Evolutionary conservation across 345 rosid species (phyloP), one percentile per base, ranked within the genome.

Genomic region (Aquilaria sinensis): DNA sequence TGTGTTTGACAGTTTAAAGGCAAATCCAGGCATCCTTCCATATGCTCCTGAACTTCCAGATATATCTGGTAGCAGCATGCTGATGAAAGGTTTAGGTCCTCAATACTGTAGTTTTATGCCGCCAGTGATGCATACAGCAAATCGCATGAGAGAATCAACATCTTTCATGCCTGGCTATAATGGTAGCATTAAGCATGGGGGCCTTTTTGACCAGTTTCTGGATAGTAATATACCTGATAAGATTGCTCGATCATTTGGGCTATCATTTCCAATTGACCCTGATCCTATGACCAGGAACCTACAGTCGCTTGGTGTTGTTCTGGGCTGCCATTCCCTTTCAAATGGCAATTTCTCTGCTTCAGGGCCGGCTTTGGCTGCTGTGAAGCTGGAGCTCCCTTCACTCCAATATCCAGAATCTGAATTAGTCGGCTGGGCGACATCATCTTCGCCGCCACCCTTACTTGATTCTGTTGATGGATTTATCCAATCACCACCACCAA

Each of bases 331-430:
- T 76, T 70, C 90, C 91, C 77, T 82, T 76, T 74, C 82, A 75
- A 82, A 85, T 85, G 94, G 94, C 86, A 72, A 78, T 74, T 79
- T 84, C 88, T 80, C 89, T 80, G 74, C 97, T 94, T 94, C 96
- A 63, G 86, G 75, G 88, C 86, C 93, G 70, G 48, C 54, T 31
- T 70, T 77, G 13, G 91, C 75, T 91, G 83, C 91, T 71, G 73
- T 87, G 97, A 91, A 94, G 99, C 79, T 80, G 90, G 99, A 94
- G 97, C 97, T 94, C 99, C 97, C 97, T 94, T 94, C 99, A 88
- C 92, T 94, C 97, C 99, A 94, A 94, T 84, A 83, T 88, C 62
- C 89, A 69, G 97, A 90, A 76, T 71, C 79, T 70, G 83, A 84
- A 62, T 80, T 91, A 63, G 81, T 86, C 70, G 82, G 83, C 81